Evolutionary conservation across 2,329 filamentous ascomycete genomes (phyloP).

Genomic region (Mycosphaerella sp.): DNA sequence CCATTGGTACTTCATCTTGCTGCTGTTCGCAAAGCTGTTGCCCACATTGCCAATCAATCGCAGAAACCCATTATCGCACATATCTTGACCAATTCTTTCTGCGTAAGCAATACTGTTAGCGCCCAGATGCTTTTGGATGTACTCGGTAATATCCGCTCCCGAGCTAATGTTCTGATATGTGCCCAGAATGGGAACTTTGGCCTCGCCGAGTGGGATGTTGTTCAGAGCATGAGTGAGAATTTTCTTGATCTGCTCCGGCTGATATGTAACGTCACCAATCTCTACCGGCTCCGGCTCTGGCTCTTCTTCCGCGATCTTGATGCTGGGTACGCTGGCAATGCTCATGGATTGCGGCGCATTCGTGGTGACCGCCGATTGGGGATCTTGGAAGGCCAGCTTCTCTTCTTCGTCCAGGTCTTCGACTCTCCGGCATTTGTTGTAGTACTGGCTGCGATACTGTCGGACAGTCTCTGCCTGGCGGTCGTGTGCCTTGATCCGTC

Average conservation of each 20-base stretch:
- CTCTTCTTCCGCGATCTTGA: slow-evolving; percentile 68
- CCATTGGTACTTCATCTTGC: slow-evolving; percentile 97
- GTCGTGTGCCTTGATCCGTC: slow-evolving; percentile 85
- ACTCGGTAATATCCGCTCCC: slow-evolving; percentile 91
- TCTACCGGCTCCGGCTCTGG: slow-evolving; percentile 79
- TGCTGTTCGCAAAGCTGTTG: slow-evolving; percentile 94
- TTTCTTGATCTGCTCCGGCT: slow-evolving; percentile 82
- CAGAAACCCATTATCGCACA: slow-evolving; percentile 78
- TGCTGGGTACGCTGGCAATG: slow-evolving; percentile 64
- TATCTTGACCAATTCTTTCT: slow-evolving; percentile 89
- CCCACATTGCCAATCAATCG: slow-evolving; percentile 90
- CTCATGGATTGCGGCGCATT: slow-evolving; percentile 44
- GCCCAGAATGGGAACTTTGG: slow-evolving; percentile 91
- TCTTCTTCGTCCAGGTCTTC: slow-evolving; percentile 98
- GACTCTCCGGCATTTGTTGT: slow-evolving; percentile 95
- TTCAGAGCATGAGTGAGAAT: slow-evolving; percentile 80
- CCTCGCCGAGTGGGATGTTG: slow-evolving; percentile 78
- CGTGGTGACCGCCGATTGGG: slow-evolving; percentile 46
- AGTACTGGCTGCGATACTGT: slow-evolving; percentile 92
- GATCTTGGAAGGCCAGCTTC: slow-evolving; percentile 93
- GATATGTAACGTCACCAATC: slow-evolving; percentile 82
- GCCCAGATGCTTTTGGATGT: slow-evolving; percentile 81
- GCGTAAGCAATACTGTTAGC: slow-evolving; percentile 81
- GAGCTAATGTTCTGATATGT: slow-evolving; percentile 90
- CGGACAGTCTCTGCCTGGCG: slow-evolving; percentile 83